Evolutionary conservation across 371 early-diverging fungal species (phyloP).

Genomic region (Apophysomyces trapeziformis): DNA sequence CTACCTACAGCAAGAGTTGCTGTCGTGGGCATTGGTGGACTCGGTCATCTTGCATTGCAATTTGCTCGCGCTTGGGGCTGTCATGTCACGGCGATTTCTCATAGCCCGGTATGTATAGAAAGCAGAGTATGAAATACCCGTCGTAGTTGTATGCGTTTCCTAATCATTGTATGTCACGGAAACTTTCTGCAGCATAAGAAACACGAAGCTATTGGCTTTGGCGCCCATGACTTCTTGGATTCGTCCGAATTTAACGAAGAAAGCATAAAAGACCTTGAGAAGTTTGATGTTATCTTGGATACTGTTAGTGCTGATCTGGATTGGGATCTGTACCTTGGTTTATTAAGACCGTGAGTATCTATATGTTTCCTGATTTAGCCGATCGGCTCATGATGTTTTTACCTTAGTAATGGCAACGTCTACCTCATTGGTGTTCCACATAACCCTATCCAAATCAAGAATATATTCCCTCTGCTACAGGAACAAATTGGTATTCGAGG

Average conservation of each 20-base stretch:
- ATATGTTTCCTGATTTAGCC: conserved; percentile 15
- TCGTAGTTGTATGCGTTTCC: too few relatives aligned
- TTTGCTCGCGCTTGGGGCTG: conserved; percentile 69
- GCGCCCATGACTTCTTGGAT: conserved; percentile 62
- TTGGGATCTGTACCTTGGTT: conserved; percentile 45
- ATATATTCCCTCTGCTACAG: conserved; percentile 30
- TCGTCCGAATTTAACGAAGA: conserved; percentile 43
- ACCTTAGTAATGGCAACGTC: conserved; percentile 48
- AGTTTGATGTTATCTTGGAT: conserved; percentile 56
- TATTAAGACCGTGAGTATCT: conserved; percentile 30
- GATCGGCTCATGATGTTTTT: conserved; percentile 23
- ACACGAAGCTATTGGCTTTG: conserved; percentile 68
- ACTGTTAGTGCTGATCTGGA: conserved; percentile 48
- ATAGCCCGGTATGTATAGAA: conserved; percentile 16
- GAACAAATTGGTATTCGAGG: conserved; percentile 42
- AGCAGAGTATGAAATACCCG: too few relatives aligned
- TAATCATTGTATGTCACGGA: too few relatives aligned
- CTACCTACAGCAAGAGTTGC: conserved; percentile 60
- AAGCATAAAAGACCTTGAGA: conserved; percentile 26
- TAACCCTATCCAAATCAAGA: conserved; percentile 25
- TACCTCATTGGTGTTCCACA: conserved; percentile 60
- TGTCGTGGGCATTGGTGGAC: conserved; percentile 73
- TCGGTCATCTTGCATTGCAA: conserved; percentile 71
- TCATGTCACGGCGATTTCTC: conserved; percentile 46
- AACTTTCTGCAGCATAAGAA: conserved; percentile 52